Evolutionary conservation across 495 filamentous ascomycete genomes (phyloP).

Genomic region (Gamarada debralockiae): DNA sequence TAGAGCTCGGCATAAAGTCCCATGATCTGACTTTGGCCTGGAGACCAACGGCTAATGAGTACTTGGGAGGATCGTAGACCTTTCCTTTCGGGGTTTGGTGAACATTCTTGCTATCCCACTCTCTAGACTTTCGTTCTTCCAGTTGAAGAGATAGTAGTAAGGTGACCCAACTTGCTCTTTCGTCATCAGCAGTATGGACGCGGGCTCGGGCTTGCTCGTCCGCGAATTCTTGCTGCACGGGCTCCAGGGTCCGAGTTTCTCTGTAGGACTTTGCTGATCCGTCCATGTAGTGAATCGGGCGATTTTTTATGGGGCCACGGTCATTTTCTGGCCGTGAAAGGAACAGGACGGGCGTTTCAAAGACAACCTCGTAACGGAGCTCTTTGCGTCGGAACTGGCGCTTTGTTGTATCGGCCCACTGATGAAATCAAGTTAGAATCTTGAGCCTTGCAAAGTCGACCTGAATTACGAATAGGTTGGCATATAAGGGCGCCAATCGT

Average conservation of each 20-base stretch:
- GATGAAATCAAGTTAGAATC: too few relatives aligned
- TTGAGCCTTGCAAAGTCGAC: too few relatives aligned
- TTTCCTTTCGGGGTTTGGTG: too few relatives aligned
- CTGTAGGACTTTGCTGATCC: slow-evolving; percentile 32
- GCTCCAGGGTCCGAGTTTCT: slow-evolving; percentile 28
- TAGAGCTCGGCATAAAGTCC: neutral
- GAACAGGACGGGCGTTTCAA: slow-evolving; percentile 45
- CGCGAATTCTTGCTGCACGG: slow-evolving; percentile 12
- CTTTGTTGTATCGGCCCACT: slow-evolving; percentile 38
- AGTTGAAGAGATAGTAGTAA: neutral
- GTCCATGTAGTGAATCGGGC: slow-evolving; percentile 34
- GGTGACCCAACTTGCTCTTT: neutral
- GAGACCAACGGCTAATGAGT: neutral
- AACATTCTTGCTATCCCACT: neutral
- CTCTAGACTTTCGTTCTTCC: neutral
- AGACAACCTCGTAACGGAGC: slow-evolving; percentile 45
- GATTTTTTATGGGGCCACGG: slow-evolving; percentile 31
- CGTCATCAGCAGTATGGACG: slow-evolving; percentile 4
- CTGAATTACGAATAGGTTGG: too few relatives aligned
- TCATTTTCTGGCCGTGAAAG: slow-evolving; percentile 36
- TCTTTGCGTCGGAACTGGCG: slow-evolving; percentile 35
- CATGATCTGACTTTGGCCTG: neutral
- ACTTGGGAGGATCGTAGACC: too few relatives aligned
- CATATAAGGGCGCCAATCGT: too few relatives aligned
- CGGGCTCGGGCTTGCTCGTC: slow-evolving; percentile 25